Percentiles rank a stretch among this genome's conserved stretches.
Conservation (phyloP, 2,329 filamentous ascomycete genomes). For the Penicillium sp. region DNA sequence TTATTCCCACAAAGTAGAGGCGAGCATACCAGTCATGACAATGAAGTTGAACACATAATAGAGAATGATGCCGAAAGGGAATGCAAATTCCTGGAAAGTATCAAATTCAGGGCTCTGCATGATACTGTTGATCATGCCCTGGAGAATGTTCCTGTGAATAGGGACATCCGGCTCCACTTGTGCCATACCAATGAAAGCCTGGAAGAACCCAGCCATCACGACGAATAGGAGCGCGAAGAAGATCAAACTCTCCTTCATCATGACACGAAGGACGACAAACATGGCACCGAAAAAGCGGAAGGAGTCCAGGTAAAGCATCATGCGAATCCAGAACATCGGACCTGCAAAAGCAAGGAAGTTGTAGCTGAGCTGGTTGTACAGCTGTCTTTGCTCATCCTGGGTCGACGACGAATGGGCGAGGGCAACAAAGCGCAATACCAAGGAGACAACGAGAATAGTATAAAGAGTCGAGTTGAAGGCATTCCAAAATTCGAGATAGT, state of each 20-base stretch:
- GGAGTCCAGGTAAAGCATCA: constrained; percentile 89
- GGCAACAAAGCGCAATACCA: constrained; percentile 77
- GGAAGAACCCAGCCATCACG: constrained; percentile 77
- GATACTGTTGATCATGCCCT: constrained; percentile 77
- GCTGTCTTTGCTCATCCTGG: constrained; percentile 52
- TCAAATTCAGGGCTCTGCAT: constrained; percentile 90
- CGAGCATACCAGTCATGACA: constrained; percentile 70
- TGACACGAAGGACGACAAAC: constrained; percentile 93
- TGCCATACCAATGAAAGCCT: constrained; percentile 91
- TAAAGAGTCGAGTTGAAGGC: constrained; percentile 89
- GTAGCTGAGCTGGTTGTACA: constrained; percentile 81
- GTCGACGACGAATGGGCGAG: constrained; percentile 61
- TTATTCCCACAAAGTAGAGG: constrained; percentile 9
- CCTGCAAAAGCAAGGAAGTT: constrained; percentile 92
- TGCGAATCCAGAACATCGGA: constrained; percentile 94
- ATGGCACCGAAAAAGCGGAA: constrained; percentile 97
- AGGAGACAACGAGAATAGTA: constrained; percentile 72
- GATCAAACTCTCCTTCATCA: constrained; percentile 92
- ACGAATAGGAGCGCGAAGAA: constrained; percentile 91
- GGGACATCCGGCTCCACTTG: constrained; percentile 70
- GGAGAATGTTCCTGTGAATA: constrained; percentile 44
- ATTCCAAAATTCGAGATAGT: constrained; percentile 96
- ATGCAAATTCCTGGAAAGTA: constrained; percentile 86
- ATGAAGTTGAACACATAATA: constrained; percentile 99
- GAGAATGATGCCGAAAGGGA: constrained; percentile 88